These are phyloP conservation scores for Collariella sp. DNA, from an alignment of 495 filamentous ascomycete species.

Conservation along the genomic window DNA sequence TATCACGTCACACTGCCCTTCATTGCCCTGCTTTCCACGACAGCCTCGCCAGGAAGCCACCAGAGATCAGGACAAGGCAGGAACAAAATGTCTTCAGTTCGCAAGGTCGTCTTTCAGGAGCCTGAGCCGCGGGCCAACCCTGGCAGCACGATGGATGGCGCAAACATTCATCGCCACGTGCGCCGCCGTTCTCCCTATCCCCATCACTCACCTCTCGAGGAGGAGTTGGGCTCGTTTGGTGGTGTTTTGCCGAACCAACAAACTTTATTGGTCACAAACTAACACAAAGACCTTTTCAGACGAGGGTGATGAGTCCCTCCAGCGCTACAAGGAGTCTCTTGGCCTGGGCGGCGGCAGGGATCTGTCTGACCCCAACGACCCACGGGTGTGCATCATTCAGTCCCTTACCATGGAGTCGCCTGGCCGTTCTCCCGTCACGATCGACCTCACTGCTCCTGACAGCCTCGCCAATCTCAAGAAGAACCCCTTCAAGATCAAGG, in stretches of 20 bases:
- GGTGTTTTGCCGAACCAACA: neutral
- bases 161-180: neutral
- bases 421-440: constrained; percentile 72
- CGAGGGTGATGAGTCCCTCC: constrained; percentile 79
- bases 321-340: constrained; percentile 93
- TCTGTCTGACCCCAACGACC: constrained; percentile 65
- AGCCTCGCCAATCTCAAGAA: constrained; percentile 65
- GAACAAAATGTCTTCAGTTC: constrained; percentile 5
- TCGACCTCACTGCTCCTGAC: constrained; percentile 62
- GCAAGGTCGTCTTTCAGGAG: constrained; percentile 7
- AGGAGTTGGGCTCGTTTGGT: neutral
- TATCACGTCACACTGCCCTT: neutral
- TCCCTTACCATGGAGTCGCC: constrained; percentile 74
- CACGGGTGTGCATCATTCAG: constrained; percentile 79
- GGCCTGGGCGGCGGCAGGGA: constrained; percentile 59
- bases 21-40: neutral
- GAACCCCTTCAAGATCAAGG: constrained; percentile 94
- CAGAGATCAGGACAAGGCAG: neutral
- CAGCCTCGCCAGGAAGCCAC: neutral
- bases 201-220: neutral
- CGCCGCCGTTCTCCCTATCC: constrained; percentile 6
- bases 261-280: neutral
- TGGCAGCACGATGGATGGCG: neutral
- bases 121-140: neutral
- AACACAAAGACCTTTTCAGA: constrained; percentile 33